phyloP scores from a whole-genome alignment of 2,329 filamentous ascomycete species.

The Fusarium kyushuense region DNA sequence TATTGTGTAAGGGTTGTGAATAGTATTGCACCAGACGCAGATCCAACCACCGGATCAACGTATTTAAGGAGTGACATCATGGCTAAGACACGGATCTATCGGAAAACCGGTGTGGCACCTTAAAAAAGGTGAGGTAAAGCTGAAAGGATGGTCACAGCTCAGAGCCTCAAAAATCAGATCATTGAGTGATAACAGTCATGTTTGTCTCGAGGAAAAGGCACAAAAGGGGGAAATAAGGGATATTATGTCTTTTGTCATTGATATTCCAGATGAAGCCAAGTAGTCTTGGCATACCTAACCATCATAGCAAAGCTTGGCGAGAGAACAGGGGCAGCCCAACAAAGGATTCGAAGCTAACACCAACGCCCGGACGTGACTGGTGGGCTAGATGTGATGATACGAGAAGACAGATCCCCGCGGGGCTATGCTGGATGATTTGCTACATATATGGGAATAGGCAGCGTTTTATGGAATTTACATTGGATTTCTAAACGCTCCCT shows the following conservation, averaged over 20 bases:
- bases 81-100: neutral
- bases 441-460: neutral
- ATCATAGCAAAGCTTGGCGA: slow-evolving; percentile 10
- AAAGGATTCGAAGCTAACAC: neutral
- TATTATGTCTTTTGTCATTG: neutral
- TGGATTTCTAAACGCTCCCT: accelerated
- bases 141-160: too few relatives aligned
- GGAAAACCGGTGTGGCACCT: neutral
- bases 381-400: neutral
- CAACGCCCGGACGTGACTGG: neutral
- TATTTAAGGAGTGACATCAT: neutral
- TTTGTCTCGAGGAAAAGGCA: neutral
- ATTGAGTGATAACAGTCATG: neutral
- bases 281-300: slow-evolving; percentile 15
- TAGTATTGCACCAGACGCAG: slow-evolving; percentile 41
- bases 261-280: slow-evolving; percentile 7
- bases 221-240: neutral
- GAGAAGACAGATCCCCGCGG: neutral
- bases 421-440: neutral
- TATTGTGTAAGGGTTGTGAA: slow-evolving; percentile 43
- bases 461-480: neutral
- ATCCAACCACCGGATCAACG: slow-evolving; percentile 9
- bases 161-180: neutral
- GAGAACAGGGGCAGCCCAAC: neutral
- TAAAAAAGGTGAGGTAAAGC: too few relatives aligned